These are phyloP conservation scores for Leccinum imitatum DNA, from an alignment of 768 basidiomycete species.

Conservation along the genomic window DNA sequence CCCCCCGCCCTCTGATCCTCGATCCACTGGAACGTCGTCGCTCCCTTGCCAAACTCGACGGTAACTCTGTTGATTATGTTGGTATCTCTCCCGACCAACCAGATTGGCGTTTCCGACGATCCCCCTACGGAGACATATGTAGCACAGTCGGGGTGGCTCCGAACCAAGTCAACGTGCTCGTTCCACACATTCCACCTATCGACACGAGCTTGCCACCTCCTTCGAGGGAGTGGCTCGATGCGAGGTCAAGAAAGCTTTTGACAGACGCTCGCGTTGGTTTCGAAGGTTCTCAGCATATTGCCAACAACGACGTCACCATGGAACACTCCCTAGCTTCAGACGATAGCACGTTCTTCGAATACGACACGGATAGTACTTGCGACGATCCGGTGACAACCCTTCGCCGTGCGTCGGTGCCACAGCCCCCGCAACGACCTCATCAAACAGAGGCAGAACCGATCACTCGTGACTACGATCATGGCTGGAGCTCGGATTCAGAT, in stretches of 20 bases:
- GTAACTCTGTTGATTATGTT: slow-evolving; percentile 25
- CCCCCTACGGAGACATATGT: slow-evolving; percentile 27
- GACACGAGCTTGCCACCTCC: slow-evolving; percentile 20
- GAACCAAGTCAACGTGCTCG: slow-evolving; percentile 27
- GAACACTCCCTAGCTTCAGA: background rate
- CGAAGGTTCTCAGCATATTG: background rate
- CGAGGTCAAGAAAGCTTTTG: slow-evolving; percentile 14
- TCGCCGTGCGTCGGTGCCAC: too few relatives aligned
- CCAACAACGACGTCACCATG: slow-evolving; percentile 1
- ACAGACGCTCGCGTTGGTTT: slow-evolving; percentile 17
- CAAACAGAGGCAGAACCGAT: too few relatives aligned
- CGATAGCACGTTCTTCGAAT: slow-evolving; percentile 19
- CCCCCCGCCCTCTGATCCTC: slow-evolving; percentile 11
- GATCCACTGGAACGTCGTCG: slow-evolving; percentile 18
- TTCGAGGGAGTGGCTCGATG: slow-evolving; percentile 20
- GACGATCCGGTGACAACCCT: slow-evolving; percentile 2
- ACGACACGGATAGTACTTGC: slow-evolving; percentile 24
- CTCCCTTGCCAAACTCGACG: slow-evolving; percentile 11
- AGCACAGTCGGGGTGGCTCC: slow-evolving; percentile 24
- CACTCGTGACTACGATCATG: too few relatives aligned
- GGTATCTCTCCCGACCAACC: slow-evolving; percentile 23
- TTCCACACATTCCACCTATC: slow-evolving; percentile 25
- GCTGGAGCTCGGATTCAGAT: too few relatives aligned
- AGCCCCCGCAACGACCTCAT: too few relatives aligned
- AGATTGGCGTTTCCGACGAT: slow-evolving; percentile 26